phyloP scores from a whole-genome alignment of 2,329 filamentous ascomycete species.

The Emericellopsis cladophorae region DNA sequence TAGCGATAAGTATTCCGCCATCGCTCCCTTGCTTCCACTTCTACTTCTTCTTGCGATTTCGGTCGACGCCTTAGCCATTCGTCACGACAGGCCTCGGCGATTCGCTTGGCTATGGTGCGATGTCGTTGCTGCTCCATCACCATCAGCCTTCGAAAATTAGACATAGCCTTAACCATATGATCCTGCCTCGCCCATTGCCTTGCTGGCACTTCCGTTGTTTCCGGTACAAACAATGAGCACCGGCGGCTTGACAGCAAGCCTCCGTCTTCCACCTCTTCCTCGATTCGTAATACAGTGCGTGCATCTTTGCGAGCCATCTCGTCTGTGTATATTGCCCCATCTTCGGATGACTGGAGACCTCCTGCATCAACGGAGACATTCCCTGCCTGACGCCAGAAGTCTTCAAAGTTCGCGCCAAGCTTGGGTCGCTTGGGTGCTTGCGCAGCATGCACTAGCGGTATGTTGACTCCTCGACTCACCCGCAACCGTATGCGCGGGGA shows the following conservation, averaged over 20 bases:
- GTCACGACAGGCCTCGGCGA: constrained; percentile 68
- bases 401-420: constrained; percentile 40
- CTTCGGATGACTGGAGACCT: constrained; percentile 40
- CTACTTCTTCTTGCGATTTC: constrained; percentile 68
- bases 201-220: constrained; percentile 58
- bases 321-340: constrained; percentile 43
- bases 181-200: constrained; percentile 80
- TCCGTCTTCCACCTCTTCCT: constrained; percentile 61
- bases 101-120: constrained; percentile 59
- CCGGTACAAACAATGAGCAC: constrained; percentile 62
- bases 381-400: constrained; percentile 40
- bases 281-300: constrained; percentile 51
- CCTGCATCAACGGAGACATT: constrained; percentile 44
- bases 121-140: constrained; percentile 69
- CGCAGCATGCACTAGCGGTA: constrained; percentile 48
- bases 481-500: constrained; percentile 35
- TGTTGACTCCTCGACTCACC: constrained; percentile 19
- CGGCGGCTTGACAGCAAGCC: constrained; percentile 59
- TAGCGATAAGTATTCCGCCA: constrained; percentile 58
- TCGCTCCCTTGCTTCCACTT: constrained; percentile 60
- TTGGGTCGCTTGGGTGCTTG: constrained; percentile 41
- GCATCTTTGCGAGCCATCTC: constrained; percentile 59
- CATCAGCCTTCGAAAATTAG: constrained; percentile 72
- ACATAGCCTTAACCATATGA: constrained; percentile 66
- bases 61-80: constrained; percentile 64